Evolutionary conservation across 208 protist species (phyloP), one percentile per base, ranked within the genome.

Genomic region (Phytomonas serpens): DNA sequence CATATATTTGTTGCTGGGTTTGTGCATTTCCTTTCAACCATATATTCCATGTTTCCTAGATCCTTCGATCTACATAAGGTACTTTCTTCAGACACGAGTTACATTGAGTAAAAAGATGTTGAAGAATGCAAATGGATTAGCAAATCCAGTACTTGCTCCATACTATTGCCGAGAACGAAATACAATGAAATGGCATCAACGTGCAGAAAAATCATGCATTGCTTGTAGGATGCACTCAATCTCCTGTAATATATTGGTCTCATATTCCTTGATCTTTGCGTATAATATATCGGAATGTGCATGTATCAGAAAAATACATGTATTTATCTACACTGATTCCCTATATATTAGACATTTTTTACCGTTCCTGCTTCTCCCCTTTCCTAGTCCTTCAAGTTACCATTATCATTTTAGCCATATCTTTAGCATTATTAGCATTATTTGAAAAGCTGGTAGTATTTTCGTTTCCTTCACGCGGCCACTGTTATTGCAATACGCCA

Each of bases 341-440:
- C 10, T 27, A 57, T 6, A 7, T 27, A 27, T 19, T 19, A 57
- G 23, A 57, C 47, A 57, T 27, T 57, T 57, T 57, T 19, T 0
- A 23, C 5, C 23, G 7, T 57, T 57, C 47, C 23, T 27, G 4
- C 23, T 27, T 57, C 47, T 27, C 23, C 23, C 47, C 47, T 57
- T 57, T 57, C 27, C 47, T 57, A 57, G 47, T 57, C 47, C 42
- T 57, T 57, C 47, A 27, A 5, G 13, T 57, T 57, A 57, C 47
- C 16, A 57, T 27, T 57, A 57, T 23, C 47, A 57, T 57, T 57
- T 57, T 16, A 27, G 27, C 47, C 19, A 57, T 57, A 57, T 57
- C 9, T 3, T 51, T 51, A 32, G 34, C 32, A 32, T 68, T 51
- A 36, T 69, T 69, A 47, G 31, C 16, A 62, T 70, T 51, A 29